Evolutionary conservation across 75 land plant genomes (phyloP), one percentile per base, ranked within the genome.

Genomic region (Sequoia sempervirens): DNA sequence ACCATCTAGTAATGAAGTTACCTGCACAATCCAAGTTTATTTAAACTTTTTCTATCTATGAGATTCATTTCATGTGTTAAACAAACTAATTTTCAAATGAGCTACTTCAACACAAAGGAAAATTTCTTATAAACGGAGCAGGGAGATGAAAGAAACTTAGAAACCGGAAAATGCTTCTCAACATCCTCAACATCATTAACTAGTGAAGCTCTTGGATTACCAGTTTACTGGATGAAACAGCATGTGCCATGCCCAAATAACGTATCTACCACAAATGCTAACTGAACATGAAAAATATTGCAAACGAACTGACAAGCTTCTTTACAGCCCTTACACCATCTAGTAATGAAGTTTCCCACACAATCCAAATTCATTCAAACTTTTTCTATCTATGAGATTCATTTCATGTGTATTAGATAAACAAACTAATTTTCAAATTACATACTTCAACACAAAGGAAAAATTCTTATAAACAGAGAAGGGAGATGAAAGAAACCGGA

Each of bases 81-180:
- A 23, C 5, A 23, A n/a, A 64, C 68, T n/a, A 64, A 23, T 64
- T 64, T 64, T 64, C 30, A 64, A 26, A 64, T 23, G 26, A 64
- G 26, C 26, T 23, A 13, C 28, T 23, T 64, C 50, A 41, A 18
- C 2, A 40, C 36, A 15, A 80, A 80, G 82, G 53, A 37, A 43
- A 81, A 43, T 52, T 0, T 32, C 0, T 43, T 45, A 23, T 37
- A 82, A 38, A 12, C 38, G 3, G 26, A 68, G 4, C 5, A 40
- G 52, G 61, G 28, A 66, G 79, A 47, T 20, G 75, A 28, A 43
- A 78, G 84, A 56, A n/a, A n/a, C n/a, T n/a, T n/a, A n/a, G n/a
- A n/a, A 86, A 96, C 98, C 84, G 96, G 99, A 83, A 95, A 97
- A 85, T 95, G 95, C 66, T 91, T 94, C 90, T 97, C 99, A 37